Conservation (phyloP, 129 eudicot species). For the Helichrysum umbraculigerum region DNA sequence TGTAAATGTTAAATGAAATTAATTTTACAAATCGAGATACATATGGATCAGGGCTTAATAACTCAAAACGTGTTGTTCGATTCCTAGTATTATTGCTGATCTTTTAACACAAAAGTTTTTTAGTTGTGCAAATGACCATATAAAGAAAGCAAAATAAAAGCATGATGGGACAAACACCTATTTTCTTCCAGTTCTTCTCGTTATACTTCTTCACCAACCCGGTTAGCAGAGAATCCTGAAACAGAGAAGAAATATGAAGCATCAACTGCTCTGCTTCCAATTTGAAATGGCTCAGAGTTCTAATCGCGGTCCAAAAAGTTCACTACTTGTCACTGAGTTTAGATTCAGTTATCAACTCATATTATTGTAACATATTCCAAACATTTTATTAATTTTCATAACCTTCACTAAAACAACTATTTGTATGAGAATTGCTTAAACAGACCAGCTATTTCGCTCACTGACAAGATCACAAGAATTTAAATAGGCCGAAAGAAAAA, state of each 20-base stretch:
- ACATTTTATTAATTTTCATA: neutral
- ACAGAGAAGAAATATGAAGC: neutral
- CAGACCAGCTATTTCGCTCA: neutral
- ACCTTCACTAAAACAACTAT: neutral
- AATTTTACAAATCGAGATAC: neutral
- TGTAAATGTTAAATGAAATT: neutral
- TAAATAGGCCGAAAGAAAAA: neutral
- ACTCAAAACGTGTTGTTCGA: no score
- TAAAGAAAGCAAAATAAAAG: neutral
- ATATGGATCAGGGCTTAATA: neutral
- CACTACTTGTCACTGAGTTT: neutral
- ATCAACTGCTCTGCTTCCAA: conserved; percentile 1
- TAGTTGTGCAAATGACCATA: neutral
- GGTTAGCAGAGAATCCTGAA: conserved; percentile 44
- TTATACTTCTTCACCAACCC: conserved; percentile 44
- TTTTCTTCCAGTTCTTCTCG: conserved; percentile 53
- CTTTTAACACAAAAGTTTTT: no score
- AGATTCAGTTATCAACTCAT: neutral
- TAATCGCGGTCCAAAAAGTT: neutral
- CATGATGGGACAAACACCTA: conserved; percentile 38
- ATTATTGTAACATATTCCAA: neutral
- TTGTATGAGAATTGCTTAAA: neutral
- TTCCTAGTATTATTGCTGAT: no score
- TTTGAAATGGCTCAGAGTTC: neutral
- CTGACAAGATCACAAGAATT: conserved; percentile 9